A percentile compares a stretch with the other conserved stretches of the same genome.
Conservation (phyloP, 352 stramenopile genomes). For the Phytopythium ostracodes region DNA sequence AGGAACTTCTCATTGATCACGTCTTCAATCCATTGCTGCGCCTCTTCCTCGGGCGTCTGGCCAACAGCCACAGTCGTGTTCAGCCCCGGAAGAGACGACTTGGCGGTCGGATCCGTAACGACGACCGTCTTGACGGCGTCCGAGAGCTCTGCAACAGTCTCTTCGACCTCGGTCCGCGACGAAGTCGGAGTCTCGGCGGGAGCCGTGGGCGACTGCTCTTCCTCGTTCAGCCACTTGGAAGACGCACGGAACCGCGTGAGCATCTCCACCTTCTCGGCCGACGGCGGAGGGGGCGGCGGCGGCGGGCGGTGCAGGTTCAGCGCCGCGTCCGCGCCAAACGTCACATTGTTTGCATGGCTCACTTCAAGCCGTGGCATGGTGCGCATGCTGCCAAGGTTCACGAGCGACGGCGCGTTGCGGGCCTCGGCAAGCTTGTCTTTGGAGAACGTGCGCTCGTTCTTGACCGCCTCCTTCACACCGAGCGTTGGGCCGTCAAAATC, state of each 20-base stretch:
- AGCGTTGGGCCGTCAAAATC: conserved; percentile 71
- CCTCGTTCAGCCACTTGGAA: conserved; percentile 22
- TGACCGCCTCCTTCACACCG: conserved; percentile 75
- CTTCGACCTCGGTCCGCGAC: conserved; percentile 22
- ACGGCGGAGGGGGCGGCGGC: conserved; percentile 63
- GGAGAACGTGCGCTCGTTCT: conserved; percentile 74
- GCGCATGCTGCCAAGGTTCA: conserved; percentile 68
- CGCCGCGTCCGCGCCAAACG: conserved; percentile 66
- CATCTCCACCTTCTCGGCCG: conserved; percentile 66
- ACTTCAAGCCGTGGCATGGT: conserved; percentile 64
- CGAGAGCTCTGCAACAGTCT: conserved; percentile 41
- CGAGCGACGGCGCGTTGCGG: conserved; percentile 49
- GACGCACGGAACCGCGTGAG: conserved; percentile 50
- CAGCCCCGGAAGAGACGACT: conserved; percentile 37
- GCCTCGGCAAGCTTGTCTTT: conserved; percentile 61
- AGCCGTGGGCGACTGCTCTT: conserved; percentile 13
- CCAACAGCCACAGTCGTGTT: conserved; percentile 21
- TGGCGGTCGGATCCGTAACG: conserved; percentile 8
- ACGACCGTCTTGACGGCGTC: conserved; percentile 33
- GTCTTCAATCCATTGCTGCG: conserved; percentile 74
- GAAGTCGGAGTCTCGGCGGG: conserved; percentile 17
- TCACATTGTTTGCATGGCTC: conserved; percentile 57
- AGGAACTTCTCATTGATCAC: conserved; percentile 71
- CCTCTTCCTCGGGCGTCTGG: conserved; percentile 53
- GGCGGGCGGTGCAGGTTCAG: conserved; percentile 49